phyloP scores from a whole-genome alignment of 2,329 filamentous ascomycete genomes.

The Beauveria bassiana region DNA sequence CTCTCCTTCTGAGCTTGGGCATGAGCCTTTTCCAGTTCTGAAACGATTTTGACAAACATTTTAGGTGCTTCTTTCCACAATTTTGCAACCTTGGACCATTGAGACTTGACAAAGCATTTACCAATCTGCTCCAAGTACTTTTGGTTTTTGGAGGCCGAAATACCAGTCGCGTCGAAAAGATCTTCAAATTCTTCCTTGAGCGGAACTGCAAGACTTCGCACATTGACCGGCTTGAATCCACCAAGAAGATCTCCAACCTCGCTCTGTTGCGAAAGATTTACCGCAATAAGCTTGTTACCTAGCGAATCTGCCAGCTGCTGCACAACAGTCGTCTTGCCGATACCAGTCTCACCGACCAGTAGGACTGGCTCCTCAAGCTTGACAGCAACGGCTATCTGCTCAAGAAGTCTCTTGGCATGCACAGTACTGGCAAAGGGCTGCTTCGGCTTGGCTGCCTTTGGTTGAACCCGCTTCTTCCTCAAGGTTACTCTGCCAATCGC shows the following conservation, averaged over 20 bases:
- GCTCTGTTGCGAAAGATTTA: constrained; percentile 96
- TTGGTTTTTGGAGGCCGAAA: constrained; percentile 80
- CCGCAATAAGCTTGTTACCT: constrained; percentile 79
- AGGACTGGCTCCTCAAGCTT: constrained; percentile 81
- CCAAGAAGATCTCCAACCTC: constrained; percentile 94
- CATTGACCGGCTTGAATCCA: constrained; percentile 92
- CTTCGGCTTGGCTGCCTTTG: constrained; percentile 42
- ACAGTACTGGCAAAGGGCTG: constrained; percentile 80
- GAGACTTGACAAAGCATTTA: constrained; percentile 70
- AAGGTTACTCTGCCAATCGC: constrained; percentile 60
- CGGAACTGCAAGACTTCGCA: constrained; percentile 78
- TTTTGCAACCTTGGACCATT: constrained; percentile 81
- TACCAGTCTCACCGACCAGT: constrained; percentile 97
- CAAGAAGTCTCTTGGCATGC: constrained; percentile 75
- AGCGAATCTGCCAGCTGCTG: constrained; percentile 83
- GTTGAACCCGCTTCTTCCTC: constrained; percentile 46
- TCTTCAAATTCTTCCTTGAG: constrained; percentile 92
- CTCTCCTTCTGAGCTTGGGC: constrained; percentile 27
- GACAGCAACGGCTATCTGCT: constrained; percentile 79
- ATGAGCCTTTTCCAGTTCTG: constrained; percentile 42
- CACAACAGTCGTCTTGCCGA: constrained; percentile 93
- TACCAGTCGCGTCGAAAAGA: constrained; percentile 74
- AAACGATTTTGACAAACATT: constrained; percentile 70
- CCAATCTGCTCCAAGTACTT: constrained; percentile 75
- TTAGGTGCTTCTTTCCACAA: constrained; percentile 84